Percentiles rank a stretch among this genome's conserved stretches.
Conservation (phyloP, 1,139 yeast genomes). For the Yamadazyma spencermartinsiae region DNA sequence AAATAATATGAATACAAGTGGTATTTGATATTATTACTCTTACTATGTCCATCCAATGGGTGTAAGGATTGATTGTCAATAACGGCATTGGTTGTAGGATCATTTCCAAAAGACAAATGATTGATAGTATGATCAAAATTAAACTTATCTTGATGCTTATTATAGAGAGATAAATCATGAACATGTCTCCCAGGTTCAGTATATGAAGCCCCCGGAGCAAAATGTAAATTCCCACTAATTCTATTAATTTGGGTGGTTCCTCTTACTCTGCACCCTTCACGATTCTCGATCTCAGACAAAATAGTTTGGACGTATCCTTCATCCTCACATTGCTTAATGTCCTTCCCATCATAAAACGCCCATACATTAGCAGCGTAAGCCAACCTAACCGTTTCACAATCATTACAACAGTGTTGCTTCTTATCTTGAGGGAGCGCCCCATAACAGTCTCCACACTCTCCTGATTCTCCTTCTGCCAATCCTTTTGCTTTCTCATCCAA, state of each 20-base stretch:
- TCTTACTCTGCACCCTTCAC: constrained; percentile 84
- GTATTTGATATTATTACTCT: constrained; percentile 42
- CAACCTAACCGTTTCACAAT: constrained; percentile 75
- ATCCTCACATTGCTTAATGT: constrained; percentile 84
- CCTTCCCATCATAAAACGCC: constrained; percentile 88
- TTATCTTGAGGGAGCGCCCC: constrained; percentile 72
- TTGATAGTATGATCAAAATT: constrained; percentile 74
- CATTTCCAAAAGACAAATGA: constrained; percentile 82
- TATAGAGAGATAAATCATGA: constrained; percentile 80
- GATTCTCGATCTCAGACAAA: constrained; percentile 49
- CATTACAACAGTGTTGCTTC: constrained; percentile 75
- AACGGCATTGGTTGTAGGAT: constrained; percentile 31
- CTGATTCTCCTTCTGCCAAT: constrained; percentile 36
- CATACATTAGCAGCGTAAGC: constrained; percentile 80
- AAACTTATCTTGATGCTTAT: constrained; percentile 52
- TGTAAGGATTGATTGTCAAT: constrained; percentile 45
- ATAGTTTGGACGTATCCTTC: constrained; percentile 77
- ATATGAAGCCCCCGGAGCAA: constrained; percentile 86
- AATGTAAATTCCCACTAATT: constrained; percentile 88
- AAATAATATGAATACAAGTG: constrained; percentile 77
- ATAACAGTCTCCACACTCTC: constrained; percentile 85
- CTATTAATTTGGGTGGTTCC: constrained; percentile 82
- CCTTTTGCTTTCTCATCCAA: constrained; percentile 36
- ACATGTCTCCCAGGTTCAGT: constrained; percentile 61
- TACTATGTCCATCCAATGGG: constrained; percentile 65